Evolutionary conservation across 805 yeast genomes (phyloP).

Genomic region (Kodamaea kakaduensis): DNA sequence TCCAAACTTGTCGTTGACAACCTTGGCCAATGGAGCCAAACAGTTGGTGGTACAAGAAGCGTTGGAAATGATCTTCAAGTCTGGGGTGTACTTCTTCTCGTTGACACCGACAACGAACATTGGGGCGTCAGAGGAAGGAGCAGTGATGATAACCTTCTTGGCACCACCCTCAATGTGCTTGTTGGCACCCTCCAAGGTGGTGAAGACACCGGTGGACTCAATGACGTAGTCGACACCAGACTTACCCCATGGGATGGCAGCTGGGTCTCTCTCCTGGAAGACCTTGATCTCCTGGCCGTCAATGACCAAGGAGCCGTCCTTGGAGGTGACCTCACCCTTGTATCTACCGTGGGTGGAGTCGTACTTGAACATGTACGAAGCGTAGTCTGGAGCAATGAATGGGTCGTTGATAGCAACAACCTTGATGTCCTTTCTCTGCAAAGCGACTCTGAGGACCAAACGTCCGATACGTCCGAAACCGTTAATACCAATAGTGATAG

Average conservation of each 20-base stretch:
- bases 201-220: slow-evolving; percentile 36
- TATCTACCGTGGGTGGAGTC: slow-evolving; percentile 35
- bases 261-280: slow-evolving; percentile 34
- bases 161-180: slow-evolving; percentile 36
- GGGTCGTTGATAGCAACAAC: slow-evolving; percentile 35
- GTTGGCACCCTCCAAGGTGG: slow-evolving; percentile 32
- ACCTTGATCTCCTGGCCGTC: slow-evolving; percentile 28
- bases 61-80: slow-evolving; percentile 30
- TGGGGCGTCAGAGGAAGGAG: slow-evolving; percentile 35
- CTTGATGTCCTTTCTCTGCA: slow-evolving; percentile 28
- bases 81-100: slow-evolving; percentile 31
- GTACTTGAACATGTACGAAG: slow-evolving; percentile 35
- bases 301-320: slow-evolving; percentile 23
- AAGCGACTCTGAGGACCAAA: slow-evolving; percentile 32
- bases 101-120: slow-evolving; percentile 36
- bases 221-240: slow-evolving; percentile 29
- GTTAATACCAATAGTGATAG: slow-evolving; percentile 31
- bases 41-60: slow-evolving; percentile 38
- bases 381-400: slow-evolving; percentile 33
- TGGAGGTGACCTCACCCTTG: slow-evolving; percentile 26
- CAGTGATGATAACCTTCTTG: slow-evolving; percentile 33
- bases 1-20: slow-evolving; percentile 32
- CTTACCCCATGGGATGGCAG: slow-evolving; percentile 32
- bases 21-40: slow-evolving; percentile 37
- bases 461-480: slow-evolving; percentile 37